Percentiles rank a stretch among this genome's conserved stretches.
These are phyloP conservation scores for Onygenales sp. DNA, from an alignment of 2,329 filamentous ascomycete genomes.

Conservation along the genomic window DNA sequence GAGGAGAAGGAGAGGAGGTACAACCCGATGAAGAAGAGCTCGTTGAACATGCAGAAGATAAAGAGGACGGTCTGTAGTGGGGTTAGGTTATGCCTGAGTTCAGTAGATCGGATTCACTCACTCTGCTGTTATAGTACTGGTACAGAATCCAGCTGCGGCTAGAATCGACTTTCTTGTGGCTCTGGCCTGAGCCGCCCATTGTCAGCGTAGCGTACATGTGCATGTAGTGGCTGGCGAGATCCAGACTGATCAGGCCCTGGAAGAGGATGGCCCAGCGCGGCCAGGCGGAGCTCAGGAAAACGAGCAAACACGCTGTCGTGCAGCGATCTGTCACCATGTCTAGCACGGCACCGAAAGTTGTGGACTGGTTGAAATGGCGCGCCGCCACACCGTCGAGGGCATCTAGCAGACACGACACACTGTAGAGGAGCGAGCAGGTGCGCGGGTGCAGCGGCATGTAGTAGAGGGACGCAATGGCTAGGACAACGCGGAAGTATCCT, in stretches of 20 bases:
- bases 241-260: conserved; percentile 83
- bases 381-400: conserved; percentile 93
- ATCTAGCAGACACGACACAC: conserved; percentile 87
- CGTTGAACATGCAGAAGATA: conserved; percentile 80
- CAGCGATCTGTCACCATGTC: conserved; percentile 99
- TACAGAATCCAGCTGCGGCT: conserved; percentile 82
- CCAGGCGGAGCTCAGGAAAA: conserved; percentile 90
- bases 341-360: conserved; percentile 88
- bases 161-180: conserved; percentile 91
- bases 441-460: conserved; percentile 99
- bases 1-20: conserved; percentile 97
- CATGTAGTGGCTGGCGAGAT: conserved; percentile 95
- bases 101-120: conserved; percentile 35
- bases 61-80: conserved; percentile 70
- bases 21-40: conserved; percentile 94
- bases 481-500: conserved; percentile 70
- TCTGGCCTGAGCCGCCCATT: conserved; percentile 68
- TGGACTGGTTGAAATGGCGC: conserved; percentile 76
- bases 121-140: conserved; percentile 95
- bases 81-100: background rate
- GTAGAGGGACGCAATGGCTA: conserved; percentile 85
- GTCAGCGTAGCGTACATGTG: conserved; percentile 96
- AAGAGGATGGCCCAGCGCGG: conserved; percentile 90
- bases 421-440: conserved; percentile 79
- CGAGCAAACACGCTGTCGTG: conserved; percentile 87